phyloP scores from a whole-genome alignment of 371 early-diverging fungal species.

The Syncephalastrum sp. region DNA sequence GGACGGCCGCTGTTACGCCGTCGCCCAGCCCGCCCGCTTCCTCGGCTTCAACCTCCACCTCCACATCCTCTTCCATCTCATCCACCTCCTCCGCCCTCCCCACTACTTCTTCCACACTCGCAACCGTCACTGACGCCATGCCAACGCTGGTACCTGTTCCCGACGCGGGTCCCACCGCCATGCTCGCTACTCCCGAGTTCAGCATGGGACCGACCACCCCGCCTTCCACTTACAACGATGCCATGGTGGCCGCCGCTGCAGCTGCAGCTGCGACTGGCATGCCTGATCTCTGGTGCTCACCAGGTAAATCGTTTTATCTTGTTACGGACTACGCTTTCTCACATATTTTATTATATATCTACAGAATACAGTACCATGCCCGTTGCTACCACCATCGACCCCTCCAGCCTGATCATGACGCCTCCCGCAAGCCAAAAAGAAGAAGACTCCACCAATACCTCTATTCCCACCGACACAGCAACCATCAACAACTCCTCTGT shows the following conservation, averaged over 20 bases:
- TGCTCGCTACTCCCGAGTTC: slow-evolving; percentile 24
- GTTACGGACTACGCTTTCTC: neutral
- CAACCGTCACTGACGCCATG: slow-evolving; percentile 8
- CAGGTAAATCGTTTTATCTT: slow-evolving; percentile 6
- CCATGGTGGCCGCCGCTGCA: slow-evolving; percentile 5
- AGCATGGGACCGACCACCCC: neutral
- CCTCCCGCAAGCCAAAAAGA: slow-evolving; percentile 4
- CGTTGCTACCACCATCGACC: slow-evolving; percentile 23
- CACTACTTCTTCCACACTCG: slow-evolving; percentile 15
- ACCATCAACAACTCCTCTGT: neutral
- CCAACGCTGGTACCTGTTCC: slow-evolving; percentile 38
- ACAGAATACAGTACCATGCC: slow-evolving; percentile 2
- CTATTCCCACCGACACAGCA: neutral
- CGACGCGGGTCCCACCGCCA: slow-evolving; percentile 47
- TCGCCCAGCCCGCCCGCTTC: slow-evolving; percentile 6
- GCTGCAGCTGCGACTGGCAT: slow-evolving; percentile 5
- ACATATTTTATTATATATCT: too few relatives aligned
- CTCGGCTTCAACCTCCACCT: slow-evolving; percentile 1
- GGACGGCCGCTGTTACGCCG: slow-evolving; percentile 3
- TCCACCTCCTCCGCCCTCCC: slow-evolving; percentile 4
- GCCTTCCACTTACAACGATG: neutral
- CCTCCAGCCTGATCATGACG: slow-evolving; percentile 21
- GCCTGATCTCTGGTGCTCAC: slow-evolving; percentile 18
- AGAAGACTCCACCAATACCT: neutral
- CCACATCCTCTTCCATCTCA: slow-evolving; percentile 7